These are phyloP conservation scores for Cnidoscolus chayamansa DNA, from an alignment of 441 rosid genomes.

Conservation along the genomic window DNA sequence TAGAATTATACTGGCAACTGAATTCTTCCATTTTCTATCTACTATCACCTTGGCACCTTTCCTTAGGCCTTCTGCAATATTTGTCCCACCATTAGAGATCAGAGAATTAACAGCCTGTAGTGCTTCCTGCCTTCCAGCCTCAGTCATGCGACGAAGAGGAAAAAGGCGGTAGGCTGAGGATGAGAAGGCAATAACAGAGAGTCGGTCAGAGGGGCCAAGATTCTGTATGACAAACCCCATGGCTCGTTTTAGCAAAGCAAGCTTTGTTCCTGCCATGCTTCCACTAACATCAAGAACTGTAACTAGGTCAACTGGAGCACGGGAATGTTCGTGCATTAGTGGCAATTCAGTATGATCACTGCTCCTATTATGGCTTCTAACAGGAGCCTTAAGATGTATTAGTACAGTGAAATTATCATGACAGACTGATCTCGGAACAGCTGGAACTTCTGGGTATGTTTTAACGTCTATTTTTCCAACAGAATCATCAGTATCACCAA, in stretches of 20 bases:
- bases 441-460: constrained; percentile 68
- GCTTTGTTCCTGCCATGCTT: constrained; percentile 96
- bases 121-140: constrained; percentile 63
- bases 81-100: constrained; percentile 84
- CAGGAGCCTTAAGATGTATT: constrained; percentile 74
- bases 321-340: constrained; percentile 35
- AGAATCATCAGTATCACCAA: constrained; percentile 24
- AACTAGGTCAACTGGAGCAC: constrained; percentile 80
- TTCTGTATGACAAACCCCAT: constrained; percentile 98
- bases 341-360: constrained; percentile 20
- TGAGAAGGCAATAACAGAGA: constrained; percentile 92
- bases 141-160: constrained; percentile 74
- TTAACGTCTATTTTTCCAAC: constrained; percentile 45
- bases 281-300: constrained; percentile 94
- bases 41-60: constrained; percentile 84
- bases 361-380: constrained; percentile 26
- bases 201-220: constrained; percentile 76
- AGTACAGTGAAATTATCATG: constrained; percentile 57
- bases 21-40: constrained; percentile 68
- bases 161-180: constrained; percentile 88
- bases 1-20: constrained; percentile 75
- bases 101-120: constrained; percentile 80
- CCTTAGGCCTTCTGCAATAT: constrained; percentile 85
- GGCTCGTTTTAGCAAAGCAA: constrained; percentile 84
- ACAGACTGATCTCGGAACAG: constrained; percentile 43